These are phyloP conservation scores for Leonotis leonurus DNA, from an alignment of 257 asterid species.

Conservation along the genomic window DNA sequence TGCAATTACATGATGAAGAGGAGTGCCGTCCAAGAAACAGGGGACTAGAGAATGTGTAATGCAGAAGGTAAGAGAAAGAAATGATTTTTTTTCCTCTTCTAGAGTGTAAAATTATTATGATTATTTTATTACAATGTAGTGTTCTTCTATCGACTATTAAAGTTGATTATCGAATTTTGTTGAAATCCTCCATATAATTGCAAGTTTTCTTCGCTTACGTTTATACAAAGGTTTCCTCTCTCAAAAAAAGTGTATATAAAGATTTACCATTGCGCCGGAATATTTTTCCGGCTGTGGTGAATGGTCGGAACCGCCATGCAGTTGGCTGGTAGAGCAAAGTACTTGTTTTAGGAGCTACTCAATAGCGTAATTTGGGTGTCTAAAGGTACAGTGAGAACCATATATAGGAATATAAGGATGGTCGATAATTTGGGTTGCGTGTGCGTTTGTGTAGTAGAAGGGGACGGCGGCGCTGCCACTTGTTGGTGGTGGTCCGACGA, in stretches of 20 bases:
- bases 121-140: background rate
- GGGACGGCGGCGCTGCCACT: background rate
- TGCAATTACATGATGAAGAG: constrained; percentile 29
- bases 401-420: background rate
- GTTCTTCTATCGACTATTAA: background rate
- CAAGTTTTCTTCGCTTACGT: background rate
- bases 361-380: too few species aligned
- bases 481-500: background rate
- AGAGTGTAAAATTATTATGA: background rate
- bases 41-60: constrained; percentile 10
- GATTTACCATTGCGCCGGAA: background rate
- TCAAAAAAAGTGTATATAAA: too few species aligned
- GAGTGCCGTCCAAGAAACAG: constrained; percentile 28
- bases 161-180: background rate
- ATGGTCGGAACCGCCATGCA: background rate
- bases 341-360: background rate
- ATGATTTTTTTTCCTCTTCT: background rate
- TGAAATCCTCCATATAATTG: background rate
- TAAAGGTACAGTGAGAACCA: background rate
- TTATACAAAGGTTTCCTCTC: background rate
- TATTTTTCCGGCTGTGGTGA: background rate
- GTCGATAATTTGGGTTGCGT: background rate
- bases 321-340: background rate
- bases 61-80: background rate
- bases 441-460: background rate